Base-by-base conservation (phyloP, 23 red algal species). In the Agarophyton chilense region DNA sequence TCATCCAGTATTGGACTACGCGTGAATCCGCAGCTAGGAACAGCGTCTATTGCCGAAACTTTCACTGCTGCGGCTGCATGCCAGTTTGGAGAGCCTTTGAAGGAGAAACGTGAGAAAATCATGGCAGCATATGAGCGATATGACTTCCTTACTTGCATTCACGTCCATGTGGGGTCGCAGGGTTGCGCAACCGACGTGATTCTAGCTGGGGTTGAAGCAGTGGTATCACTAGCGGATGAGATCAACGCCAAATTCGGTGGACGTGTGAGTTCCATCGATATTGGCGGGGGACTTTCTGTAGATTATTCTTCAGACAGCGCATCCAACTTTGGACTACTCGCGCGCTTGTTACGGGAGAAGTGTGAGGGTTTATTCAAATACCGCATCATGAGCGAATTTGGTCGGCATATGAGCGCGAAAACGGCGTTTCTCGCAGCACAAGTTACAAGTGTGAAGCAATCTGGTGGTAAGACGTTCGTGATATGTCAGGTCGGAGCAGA, bases 161-260 rank as follows among this genome's bases (percentile, higher is more conserved):
- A 95, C 24, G 77, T 95, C n/a, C 93, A 95, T 55, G 84, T 95
- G 38, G 93, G 93, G 11, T 90, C 84, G 35, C 93, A 95, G 76
- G 93, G 93, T 2, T 87, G 81, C 54, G 88, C 25, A 1, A 33
- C 78, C 39, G 84, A 89, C 16, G 44, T 84, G 14, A 22, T 95
- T 22, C 43, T 86, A 22, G 80, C 28, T 39, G 93, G 84, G 0
- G 70, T 47, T 3, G 36, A 72, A 32, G 93, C 70, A 12, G 93
- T 55, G 17, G 83, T 84, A 16, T 77, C 51, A 0, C 82, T 95
- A 55, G 76, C 84, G 18, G 74, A 82, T 55, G 74, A 95, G 68
- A 38, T 95, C 10, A 75, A 84, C 32, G 34, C n/a, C 32, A 28
- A 41, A 17, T 17, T 73, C 50, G 79, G 65, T 24, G 38, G 36